These are phyloP conservation scores for Neckera pumila DNA, from an alignment of 225 moss, liverwort and hornwort genomes.

Conservation along the genomic window DNA sequence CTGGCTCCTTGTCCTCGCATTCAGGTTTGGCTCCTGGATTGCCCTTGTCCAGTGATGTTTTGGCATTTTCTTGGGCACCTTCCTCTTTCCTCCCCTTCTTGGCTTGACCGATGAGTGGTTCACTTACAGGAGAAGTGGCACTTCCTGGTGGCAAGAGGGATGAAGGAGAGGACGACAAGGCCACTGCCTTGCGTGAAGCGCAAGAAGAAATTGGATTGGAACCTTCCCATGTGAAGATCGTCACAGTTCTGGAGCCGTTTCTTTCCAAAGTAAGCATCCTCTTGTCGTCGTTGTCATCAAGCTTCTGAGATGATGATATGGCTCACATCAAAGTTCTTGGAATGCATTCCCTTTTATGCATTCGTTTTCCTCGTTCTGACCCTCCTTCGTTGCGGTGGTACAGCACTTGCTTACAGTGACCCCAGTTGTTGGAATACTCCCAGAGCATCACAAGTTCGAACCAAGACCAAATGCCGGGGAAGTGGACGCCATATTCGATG, in stretches of 20 bases:
- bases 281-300: not conserved
- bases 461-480: slow-evolving; percentile 69
- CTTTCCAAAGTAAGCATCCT: slow-evolving; percentile 69
- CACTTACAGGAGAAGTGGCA: slow-evolving; percentile 73
- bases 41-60: not conserved
- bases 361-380: not conserved
- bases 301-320: not conserved
- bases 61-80: not conserved
- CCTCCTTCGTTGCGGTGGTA: slow-evolving; percentile 7
- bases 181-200: slow-evolving; percentile 88
- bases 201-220: slow-evolving; percentile 89
- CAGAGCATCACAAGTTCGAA: slow-evolving; percentile 50
- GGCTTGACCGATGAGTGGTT: not conserved
- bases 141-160: slow-evolving; percentile 95
- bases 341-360: not conserved
- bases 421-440: slow-evolving; percentile 76
- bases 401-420: slow-evolving; percentile 85
- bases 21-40: slow-evolving; percentile 17
- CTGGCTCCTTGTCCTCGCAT: slow-evolving; percentile 46
- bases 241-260: slow-evolving; percentile 73
- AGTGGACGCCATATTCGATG: slow-evolving; percentile 83
- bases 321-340: not conserved
- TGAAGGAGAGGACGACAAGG: slow-evolving; percentile 77
- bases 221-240: slow-evolving; percentile 72
- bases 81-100: not conserved